Conservation (phyloP, 257 asterid genomes). For the Plectranthus barbatus region DNA sequence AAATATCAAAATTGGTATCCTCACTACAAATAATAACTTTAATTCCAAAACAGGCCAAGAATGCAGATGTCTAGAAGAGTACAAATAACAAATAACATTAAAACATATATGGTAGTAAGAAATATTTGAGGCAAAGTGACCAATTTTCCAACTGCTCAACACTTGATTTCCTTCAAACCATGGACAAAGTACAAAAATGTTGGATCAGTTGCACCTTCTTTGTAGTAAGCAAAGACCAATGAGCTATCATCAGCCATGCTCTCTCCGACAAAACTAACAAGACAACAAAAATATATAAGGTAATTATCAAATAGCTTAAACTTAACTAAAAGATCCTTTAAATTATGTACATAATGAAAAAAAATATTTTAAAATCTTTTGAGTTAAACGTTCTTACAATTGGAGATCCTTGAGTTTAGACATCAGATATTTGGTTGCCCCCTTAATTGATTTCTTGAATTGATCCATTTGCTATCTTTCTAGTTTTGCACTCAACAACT, state of each 20-base stretch:
- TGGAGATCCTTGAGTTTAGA: constrained; percentile 70
- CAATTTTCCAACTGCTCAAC: too few species aligned
- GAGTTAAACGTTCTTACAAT: constrained; percentile 41
- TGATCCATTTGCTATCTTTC: constrained; percentile 47
- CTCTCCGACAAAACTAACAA: constrained; percentile 73
- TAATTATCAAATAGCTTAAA: too few species aligned
- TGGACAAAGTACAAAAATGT: constrained; percentile 70
- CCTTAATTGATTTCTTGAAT: constrained; percentile 69
- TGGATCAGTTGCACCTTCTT: constrained; percentile 76
- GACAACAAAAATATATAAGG: neutral
- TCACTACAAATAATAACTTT: neutral
- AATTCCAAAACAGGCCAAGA: neutral
- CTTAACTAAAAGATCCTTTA: too few species aligned
- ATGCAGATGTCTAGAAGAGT: neutral
- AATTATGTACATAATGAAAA: too few species aligned
- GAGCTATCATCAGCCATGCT: constrained; percentile 68
- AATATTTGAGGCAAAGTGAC: too few species aligned
- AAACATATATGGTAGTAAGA: neutral
- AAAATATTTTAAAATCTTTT: too few species aligned
- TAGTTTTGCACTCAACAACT: constrained; percentile 50
- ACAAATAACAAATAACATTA: neutral
- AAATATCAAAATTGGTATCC: constrained; percentile 10
- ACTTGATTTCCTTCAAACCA: constrained; percentile 82
- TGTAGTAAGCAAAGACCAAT: constrained; percentile 78
- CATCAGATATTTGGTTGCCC: constrained; percentile 67